Base-by-base conservation (phyloP, 495 filamentous ascomycete species). In the Ramalina peruviana region DNA sequence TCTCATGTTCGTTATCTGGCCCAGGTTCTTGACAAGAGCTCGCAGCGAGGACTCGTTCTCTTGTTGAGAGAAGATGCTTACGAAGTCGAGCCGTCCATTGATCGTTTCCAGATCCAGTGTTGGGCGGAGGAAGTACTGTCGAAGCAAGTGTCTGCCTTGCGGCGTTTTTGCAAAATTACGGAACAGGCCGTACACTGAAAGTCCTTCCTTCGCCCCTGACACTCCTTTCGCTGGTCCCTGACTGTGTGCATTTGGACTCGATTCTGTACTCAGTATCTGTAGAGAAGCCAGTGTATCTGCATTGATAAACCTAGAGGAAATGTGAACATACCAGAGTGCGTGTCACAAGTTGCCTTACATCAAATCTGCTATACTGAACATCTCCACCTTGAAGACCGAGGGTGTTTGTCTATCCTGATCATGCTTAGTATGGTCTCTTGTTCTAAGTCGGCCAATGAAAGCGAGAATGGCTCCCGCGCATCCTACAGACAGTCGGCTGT, bases 171-270 rank as follows among this genome's bases (percentile, higher is more conserved):
- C 84, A 51, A 90, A 69, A 37, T 82, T 73, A 40, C 82, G 77
- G 53, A 93, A 88, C 12, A 93, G 70, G 4, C 88, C 92, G 54
- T 84, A 93, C 1, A 98, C 65, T 2, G 89, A 95, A n/a, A 96
- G 74, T 7, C 80, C 83, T 62, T 96, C 88, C 61, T 95, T 96
- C 0, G 81, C 76, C 13, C 81, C 82, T 0, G 82, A 81, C 7
- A 74, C 71, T 6, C 74, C 79, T 53, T 66, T 79, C 11, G 73
- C 78, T 12, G 84, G 81, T 1, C 85, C 86, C 63, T 88, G 85
- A 58, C 82, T 85, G 43, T 92, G 83, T 40, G 79, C 79, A 52
- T 89, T 86, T 7, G 89, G 89, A 64, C 92, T 86, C 16, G 78
- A 80, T 57, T 96, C 88, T 5, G 81, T 78, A 46, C 85, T 83